Conservation (phyloP, 352 stramenopile species). For the Phytophthora vignae region DNA sequence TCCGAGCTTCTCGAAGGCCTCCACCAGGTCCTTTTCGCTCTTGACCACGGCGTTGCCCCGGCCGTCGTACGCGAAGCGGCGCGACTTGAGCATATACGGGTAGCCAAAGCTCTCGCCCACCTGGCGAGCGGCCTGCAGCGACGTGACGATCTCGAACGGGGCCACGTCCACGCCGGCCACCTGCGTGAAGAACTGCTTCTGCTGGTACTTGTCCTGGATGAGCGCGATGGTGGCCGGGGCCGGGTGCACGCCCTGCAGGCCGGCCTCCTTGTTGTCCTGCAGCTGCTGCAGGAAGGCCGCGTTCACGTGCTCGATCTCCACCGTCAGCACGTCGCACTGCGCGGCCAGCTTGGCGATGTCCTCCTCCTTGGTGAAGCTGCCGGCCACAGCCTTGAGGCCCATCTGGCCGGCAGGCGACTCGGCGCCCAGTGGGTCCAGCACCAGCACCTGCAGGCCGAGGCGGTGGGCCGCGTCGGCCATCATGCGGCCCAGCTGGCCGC, state of each 20-base stretch:
- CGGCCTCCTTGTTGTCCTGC: slow-evolving; percentile 64
- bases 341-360: slow-evolving; percentile 77
- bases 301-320: slow-evolving; percentile 99
- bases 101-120: slow-evolving; percentile 87
- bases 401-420: slow-evolving; percentile 78
- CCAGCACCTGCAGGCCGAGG: slow-evolving; percentile 93
- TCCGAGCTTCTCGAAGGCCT: slow-evolving; percentile 88
- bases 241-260: slow-evolving; percentile 74
- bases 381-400: slow-evolving; percentile 73
- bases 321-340: slow-evolving; percentile 94
- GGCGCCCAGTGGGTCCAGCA: slow-evolving; percentile 93
- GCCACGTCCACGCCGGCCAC: slow-evolving; percentile 62
- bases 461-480: slow-evolving; percentile 97
- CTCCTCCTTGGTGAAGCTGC: slow-evolving; percentile 76
- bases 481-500: slow-evolving; percentile 98
- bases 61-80: slow-evolving; percentile 96
- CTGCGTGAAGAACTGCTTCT: slow-evolving; percentile 92
- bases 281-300: slow-evolving; percentile 92
- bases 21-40: slow-evolving; percentile 73
- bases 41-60: slow-evolving; percentile 96
- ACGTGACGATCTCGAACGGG: slow-evolving; percentile 64
- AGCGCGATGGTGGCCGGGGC: slow-evolving; percentile 92
- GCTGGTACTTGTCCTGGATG: slow-evolving; percentile 98
- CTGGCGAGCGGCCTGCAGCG: slow-evolving; percentile 45
- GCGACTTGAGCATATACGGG: slow-evolving; percentile 98